These are phyloP conservation scores for Gaultheria prostrata DNA, from an alignment of 148 eudicot genomes.

Conservation along the genomic window DNA sequence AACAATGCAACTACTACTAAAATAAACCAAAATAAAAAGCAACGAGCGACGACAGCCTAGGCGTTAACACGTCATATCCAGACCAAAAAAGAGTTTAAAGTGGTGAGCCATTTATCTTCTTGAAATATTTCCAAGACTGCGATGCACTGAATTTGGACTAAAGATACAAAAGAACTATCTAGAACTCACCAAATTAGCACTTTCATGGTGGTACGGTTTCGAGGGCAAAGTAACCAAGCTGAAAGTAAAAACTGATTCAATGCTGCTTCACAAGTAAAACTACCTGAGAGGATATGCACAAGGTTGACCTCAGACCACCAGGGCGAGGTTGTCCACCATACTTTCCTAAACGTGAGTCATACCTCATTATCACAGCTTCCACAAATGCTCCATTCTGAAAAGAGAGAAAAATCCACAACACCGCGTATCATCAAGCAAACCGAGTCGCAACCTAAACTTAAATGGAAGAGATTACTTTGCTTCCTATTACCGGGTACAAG, in stretches of 20 bases:
- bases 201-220: background rate
- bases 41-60: background rate
- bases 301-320: slow-evolving; percentile 83
- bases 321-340: slow-evolving; percentile 80
- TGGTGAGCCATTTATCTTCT: background rate
- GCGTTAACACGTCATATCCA: background rate
- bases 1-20: background rate
- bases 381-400: slow-evolving; percentile 81
- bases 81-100: background rate
- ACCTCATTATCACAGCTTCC: slow-evolving; percentile 95
- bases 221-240: background rate
- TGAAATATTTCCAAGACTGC: background rate
- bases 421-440: too few species aligned
- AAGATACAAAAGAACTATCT: background rate
- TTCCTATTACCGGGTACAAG: background rate
- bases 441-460: background rate
- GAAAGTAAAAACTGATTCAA: background rate
- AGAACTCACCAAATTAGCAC: background rate
- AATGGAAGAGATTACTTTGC: background rate
- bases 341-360: slow-evolving; percentile 81
- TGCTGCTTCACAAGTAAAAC: background rate
- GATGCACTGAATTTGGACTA: background rate
- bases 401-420: slow-evolving; percentile 2
- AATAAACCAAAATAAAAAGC: background rate
- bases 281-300: slow-evolving; percentile 98